These are phyloP conservation scores for Mycena albidolilacea DNA, from an alignment of 768 basidiomycete genomes.

Conservation along the genomic window DNA sequence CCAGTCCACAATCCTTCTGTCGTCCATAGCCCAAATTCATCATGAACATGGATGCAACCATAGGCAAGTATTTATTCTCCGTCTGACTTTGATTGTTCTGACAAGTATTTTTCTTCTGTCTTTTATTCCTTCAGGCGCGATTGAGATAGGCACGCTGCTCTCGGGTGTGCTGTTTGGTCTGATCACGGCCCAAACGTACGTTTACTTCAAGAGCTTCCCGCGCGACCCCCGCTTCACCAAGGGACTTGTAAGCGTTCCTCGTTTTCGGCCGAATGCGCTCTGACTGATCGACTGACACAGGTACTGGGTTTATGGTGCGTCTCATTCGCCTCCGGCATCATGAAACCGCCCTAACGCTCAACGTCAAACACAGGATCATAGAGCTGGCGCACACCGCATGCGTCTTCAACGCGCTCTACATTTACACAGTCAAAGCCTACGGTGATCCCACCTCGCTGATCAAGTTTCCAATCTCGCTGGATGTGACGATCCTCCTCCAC, in stretches of 20 bases:
- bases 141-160: conserved; percentile 25
- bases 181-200: conserved; percentile 23
- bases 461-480: conserved; percentile 12
- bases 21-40: background rate
- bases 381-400: conserved; percentile 25
- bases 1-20: background rate
- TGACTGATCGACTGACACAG: background rate
- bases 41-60: background rate
- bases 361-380: background rate
- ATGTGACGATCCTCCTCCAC: conserved; percentile 24
- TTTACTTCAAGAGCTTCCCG: conserved; percentile 25
- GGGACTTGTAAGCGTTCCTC: background rate
- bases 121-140: conserved; percentile 1
- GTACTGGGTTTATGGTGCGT: conserved; percentile 8
- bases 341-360: too few relatives aligned
- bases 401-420: conserved; percentile 28
- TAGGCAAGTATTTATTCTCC: background rate
- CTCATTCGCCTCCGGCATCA: too few relatives aligned
- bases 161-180: conserved; percentile 28
- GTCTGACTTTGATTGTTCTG: background rate
- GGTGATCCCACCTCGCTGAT: conserved; percentile 19
- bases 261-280: background rate
- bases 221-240: conserved; percentile 14
- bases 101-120: too few relatives aligned
- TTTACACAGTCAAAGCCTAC: conserved; percentile 10